These are phyloP conservation scores for Zychaea mexicana DNA, from an alignment of 371 early-diverging fungal genomes.

Conservation along the genomic window DNA sequence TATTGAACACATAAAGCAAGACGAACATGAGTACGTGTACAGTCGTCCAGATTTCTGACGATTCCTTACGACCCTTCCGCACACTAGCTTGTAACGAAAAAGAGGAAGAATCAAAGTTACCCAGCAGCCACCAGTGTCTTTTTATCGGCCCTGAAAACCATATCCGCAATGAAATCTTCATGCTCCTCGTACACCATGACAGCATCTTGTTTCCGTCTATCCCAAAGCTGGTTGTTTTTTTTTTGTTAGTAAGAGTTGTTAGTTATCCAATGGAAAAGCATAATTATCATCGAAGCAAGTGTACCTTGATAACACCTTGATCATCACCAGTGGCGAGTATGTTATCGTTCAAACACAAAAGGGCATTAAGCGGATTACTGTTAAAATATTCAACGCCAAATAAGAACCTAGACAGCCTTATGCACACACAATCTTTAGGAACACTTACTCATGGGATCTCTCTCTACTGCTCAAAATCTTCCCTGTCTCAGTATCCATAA, in stretches of 20 bases:
- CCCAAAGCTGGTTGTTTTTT: conserved; percentile 73
- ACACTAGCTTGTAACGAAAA: no score
- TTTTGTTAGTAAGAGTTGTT: no score
- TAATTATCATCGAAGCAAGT: neutral
- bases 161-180: conserved; percentile 87
- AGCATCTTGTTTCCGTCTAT: conserved; percentile 70
- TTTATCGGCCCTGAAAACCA: conserved; percentile 65
- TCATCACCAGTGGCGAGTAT: conserved; percentile 92
- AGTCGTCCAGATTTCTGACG: no score
- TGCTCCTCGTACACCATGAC: conserved; percentile 78
- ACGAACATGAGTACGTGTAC: neutral
- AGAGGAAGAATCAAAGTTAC: conserved; percentile 19
- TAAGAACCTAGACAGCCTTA: neutral
- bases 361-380: conserved; percentile 74
- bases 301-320: conserved; percentile 81
- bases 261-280: no score
- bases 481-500: conserved; percentile 73
- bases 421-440: no score
- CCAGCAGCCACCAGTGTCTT: conserved; percentile 74
- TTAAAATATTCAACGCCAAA: neutral
- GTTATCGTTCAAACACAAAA: conserved; percentile 67
- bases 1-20: conserved; percentile 22
- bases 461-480: conserved; percentile 57
- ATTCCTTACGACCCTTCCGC: no score
- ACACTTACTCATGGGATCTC: conserved; percentile 74